These are phyloP conservation scores for Cryphonectria naterciae DNA, from an alignment of 2,329 filamentous ascomycete species.

Conservation along the genomic window DNA sequence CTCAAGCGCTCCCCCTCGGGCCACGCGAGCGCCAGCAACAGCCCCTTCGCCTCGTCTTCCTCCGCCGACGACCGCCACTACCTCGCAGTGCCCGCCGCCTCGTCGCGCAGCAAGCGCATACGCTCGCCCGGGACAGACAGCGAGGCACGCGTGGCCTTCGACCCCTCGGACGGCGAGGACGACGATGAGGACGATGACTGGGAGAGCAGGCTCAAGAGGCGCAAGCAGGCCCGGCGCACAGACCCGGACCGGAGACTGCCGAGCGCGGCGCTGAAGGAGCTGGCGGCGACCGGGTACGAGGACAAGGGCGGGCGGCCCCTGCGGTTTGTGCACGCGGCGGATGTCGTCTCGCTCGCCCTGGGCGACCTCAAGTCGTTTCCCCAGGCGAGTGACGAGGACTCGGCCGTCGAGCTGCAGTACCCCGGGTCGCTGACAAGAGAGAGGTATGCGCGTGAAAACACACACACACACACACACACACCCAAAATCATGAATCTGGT, in stretches of 20 bases:
- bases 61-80: conserved; percentile 22
- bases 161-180: conserved; percentile 54
- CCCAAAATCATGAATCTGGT: no score
- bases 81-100: conserved; percentile 23
- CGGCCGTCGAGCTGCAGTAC: conserved; percentile 77
- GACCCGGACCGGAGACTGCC: conserved; percentile 54
- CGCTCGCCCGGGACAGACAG: conserved; percentile 51
- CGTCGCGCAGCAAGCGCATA: conserved; percentile 23
- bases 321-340: conserved; percentile 61
- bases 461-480: no score
- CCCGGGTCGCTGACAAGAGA: conserved; percentile 60
- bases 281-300: conserved; percentile 20
- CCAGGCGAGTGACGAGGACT: conserved; percentile 54
- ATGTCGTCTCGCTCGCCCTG: conserved; percentile 56
- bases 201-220: conserved; percentile 53
- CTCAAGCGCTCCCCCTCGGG: conserved; percentile 11
- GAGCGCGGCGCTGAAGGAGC: conserved; percentile 40
- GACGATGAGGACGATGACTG: conserved; percentile 58
- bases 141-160: conserved; percentile 49
- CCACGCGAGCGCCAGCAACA: conserved; percentile 24
- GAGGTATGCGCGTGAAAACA: conserved; percentile 33
- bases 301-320: conserved; percentile 48
- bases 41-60: conserved; percentile 27
- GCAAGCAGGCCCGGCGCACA: conserved; percentile 43
- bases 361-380: conserved; percentile 55